phyloP scores from a whole-genome alignment of 2,329 filamentous ascomycete species.

The Thelonectria olida region DNA sequence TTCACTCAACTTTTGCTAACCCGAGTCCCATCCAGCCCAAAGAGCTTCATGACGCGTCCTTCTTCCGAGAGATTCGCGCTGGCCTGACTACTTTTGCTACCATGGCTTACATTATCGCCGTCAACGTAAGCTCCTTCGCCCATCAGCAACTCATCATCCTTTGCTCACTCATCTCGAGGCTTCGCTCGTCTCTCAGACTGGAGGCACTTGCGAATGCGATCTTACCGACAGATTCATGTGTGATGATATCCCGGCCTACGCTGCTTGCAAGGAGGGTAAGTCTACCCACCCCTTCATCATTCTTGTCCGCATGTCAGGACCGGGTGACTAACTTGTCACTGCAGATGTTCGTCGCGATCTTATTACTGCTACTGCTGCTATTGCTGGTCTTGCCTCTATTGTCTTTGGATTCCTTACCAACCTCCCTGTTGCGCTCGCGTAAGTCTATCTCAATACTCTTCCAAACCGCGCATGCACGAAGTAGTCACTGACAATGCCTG shows the following conservation, averaged over 20 bases:
- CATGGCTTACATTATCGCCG: constrained; percentile 87
- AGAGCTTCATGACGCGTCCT: constrained; percentile 73
- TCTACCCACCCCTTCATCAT: neutral
- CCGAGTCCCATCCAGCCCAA: constrained; percentile 59
- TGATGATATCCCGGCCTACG: constrained; percentile 55
- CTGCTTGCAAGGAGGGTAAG: constrained; percentile 58
- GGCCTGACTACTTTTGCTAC: constrained; percentile 83
- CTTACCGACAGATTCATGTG: constrained; percentile 56
- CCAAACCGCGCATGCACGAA: neutral
- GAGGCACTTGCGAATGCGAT: constrained; percentile 79
- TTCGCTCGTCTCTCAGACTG: constrained; percentile 77
- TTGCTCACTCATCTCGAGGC: constrained; percentile 56
- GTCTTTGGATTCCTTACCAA: constrained; percentile 85
- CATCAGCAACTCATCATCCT: neutral
- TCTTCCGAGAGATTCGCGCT: constrained; percentile 81
- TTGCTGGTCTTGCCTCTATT: constrained; percentile 78
- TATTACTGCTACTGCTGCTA: constrained; percentile 84
- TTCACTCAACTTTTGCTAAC: constrained; percentile 1
- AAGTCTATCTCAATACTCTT: constrained; percentile 16
- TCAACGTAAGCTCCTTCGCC: constrained; percentile 59
- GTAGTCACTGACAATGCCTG: constrained; percentile 12
- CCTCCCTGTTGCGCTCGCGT: constrained; percentile 65
- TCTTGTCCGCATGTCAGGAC: neutral
- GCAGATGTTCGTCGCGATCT: constrained; percentile 75
- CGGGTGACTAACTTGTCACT: neutral